Evolutionary conservation across 371 early-diverging fungal genomes (phyloP), one percentile per base, ranked within the genome.

Genomic region (Haplosporangium sp.): DNA sequence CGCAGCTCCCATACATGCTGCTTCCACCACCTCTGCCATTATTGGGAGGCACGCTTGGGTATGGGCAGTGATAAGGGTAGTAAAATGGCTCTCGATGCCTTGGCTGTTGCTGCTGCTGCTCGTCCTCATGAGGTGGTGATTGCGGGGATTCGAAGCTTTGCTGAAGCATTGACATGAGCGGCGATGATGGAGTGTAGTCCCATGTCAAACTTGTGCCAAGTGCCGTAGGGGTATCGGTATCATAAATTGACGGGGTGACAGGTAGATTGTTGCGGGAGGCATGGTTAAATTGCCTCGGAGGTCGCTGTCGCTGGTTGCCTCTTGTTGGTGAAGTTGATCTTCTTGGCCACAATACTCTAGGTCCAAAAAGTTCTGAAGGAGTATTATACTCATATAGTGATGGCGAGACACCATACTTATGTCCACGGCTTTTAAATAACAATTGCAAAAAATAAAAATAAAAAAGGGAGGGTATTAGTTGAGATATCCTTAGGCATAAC

Each of bases 1-100:
- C 60, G 40, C 40, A 4, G 42, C 65, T 65, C 4, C 63, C 63
- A 56, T 69, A 69, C 2, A 47, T 37, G 45, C 69, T 69, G 61
- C 69, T 69, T 4, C 57, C 69, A 3, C 35, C 61, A 15, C 62
- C 57, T 1, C 57, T 19, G 20, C 27, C 44, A 57, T 15, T 20
- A 15, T 20, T 7, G 20, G 19, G 15, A 47, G n/a, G 9, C n/a
- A 37, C 63, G 11, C 38, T 4, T 50, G 48, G 20, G 10, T 61
- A 27, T 1, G 52, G 64, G n/a, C 3, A 37, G 10, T 8, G 34
- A 34, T 56, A 56, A 34, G 35, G 27, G 34, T 56, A 19, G 27
- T 59, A 5, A 11, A 59, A 39, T 17, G 61, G 45, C 20, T 45
- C 34, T 61, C 34, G 45, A 1, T 61, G 45, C 8, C 9, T n/a